These are phyloP conservation scores for Hypoxylon sp. DNA, from an alignment of 2,329 filamentous ascomycete genomes.

Conservation along the genomic window DNA sequence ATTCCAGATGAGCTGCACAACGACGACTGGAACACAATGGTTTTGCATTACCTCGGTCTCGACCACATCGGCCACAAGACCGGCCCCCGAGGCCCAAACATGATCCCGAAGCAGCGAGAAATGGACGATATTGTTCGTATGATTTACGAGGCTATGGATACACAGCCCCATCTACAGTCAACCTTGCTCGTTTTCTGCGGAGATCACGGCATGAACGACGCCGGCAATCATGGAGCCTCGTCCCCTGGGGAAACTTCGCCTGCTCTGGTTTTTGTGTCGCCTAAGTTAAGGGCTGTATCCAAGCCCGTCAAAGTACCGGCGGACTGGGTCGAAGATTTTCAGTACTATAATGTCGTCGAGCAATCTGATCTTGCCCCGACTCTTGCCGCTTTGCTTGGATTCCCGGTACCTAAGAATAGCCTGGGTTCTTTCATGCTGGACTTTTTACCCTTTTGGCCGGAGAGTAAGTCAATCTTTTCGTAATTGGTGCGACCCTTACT, in stretches of 20 bases:
- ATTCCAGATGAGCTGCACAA: constrained; percentile 80
- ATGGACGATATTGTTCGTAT: constrained; percentile 88
- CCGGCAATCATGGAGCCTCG: constrained; percentile 95
- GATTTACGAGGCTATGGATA: constrained; percentile 83
- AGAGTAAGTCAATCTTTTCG: constrained; percentile 62
- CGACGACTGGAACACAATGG: constrained; percentile 91
- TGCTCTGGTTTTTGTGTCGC: constrained; percentile 90
- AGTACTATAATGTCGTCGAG: constrained; percentile 88
- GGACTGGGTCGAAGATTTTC: constrained; percentile 76
- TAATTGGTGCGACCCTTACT: constrained; percentile 29
- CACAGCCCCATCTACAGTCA: constrained; percentile 77
- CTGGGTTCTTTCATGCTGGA: constrained; percentile 87
- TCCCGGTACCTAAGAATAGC: constrained; percentile 91
- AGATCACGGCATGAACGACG: constrained; percentile 99
- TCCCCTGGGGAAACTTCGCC: constrained; percentile 94
- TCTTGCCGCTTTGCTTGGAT: constrained; percentile 85
- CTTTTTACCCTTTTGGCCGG: constrained; percentile 82
- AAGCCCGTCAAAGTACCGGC: constrained; percentile 65
- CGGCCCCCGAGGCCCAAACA: constrained; percentile 88
- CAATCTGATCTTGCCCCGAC: constrained; percentile 96
- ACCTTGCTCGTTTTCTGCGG: constrained; percentile 90
- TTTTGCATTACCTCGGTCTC: constrained; percentile 94
- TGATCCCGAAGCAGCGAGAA: constrained; percentile 92
- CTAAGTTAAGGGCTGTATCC: constrained; percentile 77
- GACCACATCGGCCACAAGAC: constrained; percentile 99